Evolutionary conservation across 179 eudicot species (phyloP), one percentile per base, ranked within the genome.

Genomic region (Camellia oleifera): DNA sequence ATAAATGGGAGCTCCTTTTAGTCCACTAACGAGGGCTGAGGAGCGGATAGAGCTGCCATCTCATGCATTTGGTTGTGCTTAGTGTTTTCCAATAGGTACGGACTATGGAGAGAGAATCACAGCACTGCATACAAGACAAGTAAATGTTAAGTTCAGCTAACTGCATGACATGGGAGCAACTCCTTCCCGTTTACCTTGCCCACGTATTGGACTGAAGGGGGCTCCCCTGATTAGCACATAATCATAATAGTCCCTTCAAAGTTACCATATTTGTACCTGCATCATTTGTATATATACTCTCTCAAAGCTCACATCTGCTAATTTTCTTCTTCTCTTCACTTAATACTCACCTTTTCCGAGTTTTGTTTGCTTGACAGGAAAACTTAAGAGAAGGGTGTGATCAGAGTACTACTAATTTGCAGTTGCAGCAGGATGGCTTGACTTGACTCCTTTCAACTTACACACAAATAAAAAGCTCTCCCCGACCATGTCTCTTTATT

Each of bases 121-220:
- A 4, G 7, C 52, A 48, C 7, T 48, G 7, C 52, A 4, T 48
- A 48, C 6, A 48, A 48, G 52, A 48, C 52, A 48, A 48, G 52
- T 48, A 57, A 32, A 13, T 3, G 56, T 26, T 26, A 26, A 26
- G 32, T 26, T 26, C 32, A 70, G 77, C 76, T 75, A 75, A 61
- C 9, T 81, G 83, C 83, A 81, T 81, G 83, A 60, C 44, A 61
- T 32, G 83, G 79, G 80, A 81, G 83, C 80, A 76, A 81, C 76
- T 76, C 67, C 76, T 62, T 61, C 76, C 56, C 56, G 74, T 18
- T 26, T 60, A 20, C 79, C 69, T 76, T 13, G 76, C 79, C 80
- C 80, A 23, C 80, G 57, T n/a, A 81, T 81, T 81, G 83, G 83
- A 81, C 80, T 81, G 83, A 81, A 81, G 83, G 83, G 83, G 76